Conservation (phyloP, 2,329 filamentous ascomycete genomes). For the Fusarium anguioides region DNA sequence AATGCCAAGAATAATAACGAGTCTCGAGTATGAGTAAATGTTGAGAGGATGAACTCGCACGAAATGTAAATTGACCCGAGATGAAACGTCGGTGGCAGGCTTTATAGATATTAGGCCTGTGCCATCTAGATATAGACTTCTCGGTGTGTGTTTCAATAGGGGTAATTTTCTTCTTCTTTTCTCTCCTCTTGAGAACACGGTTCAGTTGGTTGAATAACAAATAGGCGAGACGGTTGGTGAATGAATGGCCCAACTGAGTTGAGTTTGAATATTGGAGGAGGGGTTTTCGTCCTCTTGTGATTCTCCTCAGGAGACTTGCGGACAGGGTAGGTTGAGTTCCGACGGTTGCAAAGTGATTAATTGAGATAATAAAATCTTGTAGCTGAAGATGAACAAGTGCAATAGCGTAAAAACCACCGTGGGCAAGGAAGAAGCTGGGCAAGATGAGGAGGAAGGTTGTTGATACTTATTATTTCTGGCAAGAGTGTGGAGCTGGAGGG, state of each 20-base stretch:
- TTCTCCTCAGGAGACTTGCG: conserved; percentile 7
- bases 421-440: conserved; percentile 36
- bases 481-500: conserved; percentile 44
- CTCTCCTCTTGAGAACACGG: conserved; percentile 1
- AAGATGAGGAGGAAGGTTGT: conserved; percentile 46
- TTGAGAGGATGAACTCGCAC: conserved; percentile 16
- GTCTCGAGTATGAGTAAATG: conserved; percentile 11
- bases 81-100: conserved; percentile 12
- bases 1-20: conserved; percentile 11
- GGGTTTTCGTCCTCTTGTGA: conserved; percentile 29
- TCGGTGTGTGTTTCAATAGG: conserved; percentile 2
- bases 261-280: conserved; percentile 30
- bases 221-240: conserved; percentile 24
- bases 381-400: conserved; percentile 9
- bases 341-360: not conserved
- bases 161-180: not conserved
- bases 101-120: not conserved
- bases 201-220: conserved; percentile 17
- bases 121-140: not conserved
- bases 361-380: not conserved
- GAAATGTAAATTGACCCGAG: conserved; percentile 6
- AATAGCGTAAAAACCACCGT: conserved; percentile 34
- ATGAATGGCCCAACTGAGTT: conserved; percentile 30
- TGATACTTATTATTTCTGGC: conserved; percentile 48
- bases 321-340: not conserved